A percentile compares a stretch with the other conserved stretches of the same genome.
Conservation (phyloP, 805 yeast species). For the Nakazawaea sp. region DNA sequence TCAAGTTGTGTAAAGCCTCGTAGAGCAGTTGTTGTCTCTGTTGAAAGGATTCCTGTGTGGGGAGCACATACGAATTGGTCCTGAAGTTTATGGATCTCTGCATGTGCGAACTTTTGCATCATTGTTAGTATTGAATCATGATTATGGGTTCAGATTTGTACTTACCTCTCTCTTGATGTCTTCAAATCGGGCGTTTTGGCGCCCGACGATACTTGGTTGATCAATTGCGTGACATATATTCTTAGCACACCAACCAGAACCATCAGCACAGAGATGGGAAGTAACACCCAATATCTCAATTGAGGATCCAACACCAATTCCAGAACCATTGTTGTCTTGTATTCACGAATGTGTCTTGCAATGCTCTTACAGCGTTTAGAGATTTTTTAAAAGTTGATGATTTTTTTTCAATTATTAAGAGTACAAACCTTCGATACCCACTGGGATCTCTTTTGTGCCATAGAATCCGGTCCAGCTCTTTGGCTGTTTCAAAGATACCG, state of each 20-base stretch:
- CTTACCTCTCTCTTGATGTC: too few relatives aligned
- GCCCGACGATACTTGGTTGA: too few relatives aligned
- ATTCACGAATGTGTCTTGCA: too few relatives aligned
- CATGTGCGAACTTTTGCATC: too few relatives aligned
- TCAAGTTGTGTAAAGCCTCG: constrained; percentile 42
- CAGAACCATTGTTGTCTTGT: constrained; percentile 31
- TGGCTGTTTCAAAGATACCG: constrained; percentile 61
- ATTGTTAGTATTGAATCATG: too few relatives aligned
- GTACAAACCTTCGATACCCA: constrained; percentile 67
- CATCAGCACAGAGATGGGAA: constrained; percentile 89
- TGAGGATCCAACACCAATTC: constrained; percentile 72
- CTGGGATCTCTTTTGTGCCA: constrained; percentile 63
- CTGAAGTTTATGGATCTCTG: constrained; percentile 38
- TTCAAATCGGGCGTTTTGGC: too few relatives aligned
- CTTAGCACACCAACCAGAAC: constrained; percentile 77
- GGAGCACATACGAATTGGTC: constrained; percentile 44
- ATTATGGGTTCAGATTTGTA: too few relatives aligned
- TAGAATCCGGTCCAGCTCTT: constrained; percentile 81
- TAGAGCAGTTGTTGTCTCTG: constrained; percentile 42
- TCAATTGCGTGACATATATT: constrained; percentile 50
- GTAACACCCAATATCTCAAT: constrained; percentile 80
- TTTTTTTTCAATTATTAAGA: too few relatives aligned
- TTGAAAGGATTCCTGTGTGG: constrained; percentile 38
- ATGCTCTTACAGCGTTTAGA: too few relatives aligned
- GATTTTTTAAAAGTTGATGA: too few relatives aligned